A percentile compares a stretch with the other conserved stretches of the same genome.
phyloP scores from a whole-genome alignment of 2,329 filamentous ascomycete species.

The Colletotrichum nymphaeae region DNA sequence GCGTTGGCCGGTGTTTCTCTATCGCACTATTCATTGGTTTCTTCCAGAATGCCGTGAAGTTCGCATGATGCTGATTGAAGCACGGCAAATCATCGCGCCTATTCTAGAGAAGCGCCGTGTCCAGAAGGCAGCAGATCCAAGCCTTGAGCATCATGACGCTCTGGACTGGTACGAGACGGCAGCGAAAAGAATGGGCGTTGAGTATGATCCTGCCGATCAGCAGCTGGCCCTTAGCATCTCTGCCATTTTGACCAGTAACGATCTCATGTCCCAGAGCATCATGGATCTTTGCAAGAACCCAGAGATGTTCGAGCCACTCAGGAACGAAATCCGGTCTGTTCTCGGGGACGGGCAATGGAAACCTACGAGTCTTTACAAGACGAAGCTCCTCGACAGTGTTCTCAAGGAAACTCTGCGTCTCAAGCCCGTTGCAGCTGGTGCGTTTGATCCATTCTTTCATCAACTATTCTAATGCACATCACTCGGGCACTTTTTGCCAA shows the following conservation, averaged over 20 bases:
- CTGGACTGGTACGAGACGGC: constrained; percentile 38
- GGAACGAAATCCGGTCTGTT: constrained; percentile 37
- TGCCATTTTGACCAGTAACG: constrained; percentile 41
- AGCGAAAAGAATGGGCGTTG: constrained; percentile 6
- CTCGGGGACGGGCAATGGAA: constrained; percentile 13
- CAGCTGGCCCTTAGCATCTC: constrained; percentile 39
- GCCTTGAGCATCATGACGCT: constrained; percentile 34
- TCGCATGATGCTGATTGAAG: constrained; percentile 21
- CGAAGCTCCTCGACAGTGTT: constrained; percentile 26
- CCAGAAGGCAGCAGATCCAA: constrained; percentile 2
- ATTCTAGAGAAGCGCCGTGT: constrained; percentile 36
- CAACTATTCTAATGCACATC: too few species aligned
- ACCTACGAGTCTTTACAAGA: constrained; percentile 14
- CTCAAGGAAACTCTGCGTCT: constrained; percentile 33
- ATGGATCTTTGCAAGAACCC: constrained; percentile 38
- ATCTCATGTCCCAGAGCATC: constrained; percentile 38
- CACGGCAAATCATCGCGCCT: constrained; percentile 30
- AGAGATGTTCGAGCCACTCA: constrained; percentile 37
- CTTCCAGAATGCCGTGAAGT: constrained; percentile 33
- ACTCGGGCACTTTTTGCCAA: not conserved
- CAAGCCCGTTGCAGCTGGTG: constrained; percentile 21
- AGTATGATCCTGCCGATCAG: constrained; percentile 10
- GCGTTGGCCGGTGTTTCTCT: constrained; percentile 34
- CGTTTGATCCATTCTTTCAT: not conserved
- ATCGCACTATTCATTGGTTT: constrained; percentile 37